phyloP scores from a whole-genome alignment of 2,329 filamentous ascomycete species.

The Arachnomyces sp. region DNA sequence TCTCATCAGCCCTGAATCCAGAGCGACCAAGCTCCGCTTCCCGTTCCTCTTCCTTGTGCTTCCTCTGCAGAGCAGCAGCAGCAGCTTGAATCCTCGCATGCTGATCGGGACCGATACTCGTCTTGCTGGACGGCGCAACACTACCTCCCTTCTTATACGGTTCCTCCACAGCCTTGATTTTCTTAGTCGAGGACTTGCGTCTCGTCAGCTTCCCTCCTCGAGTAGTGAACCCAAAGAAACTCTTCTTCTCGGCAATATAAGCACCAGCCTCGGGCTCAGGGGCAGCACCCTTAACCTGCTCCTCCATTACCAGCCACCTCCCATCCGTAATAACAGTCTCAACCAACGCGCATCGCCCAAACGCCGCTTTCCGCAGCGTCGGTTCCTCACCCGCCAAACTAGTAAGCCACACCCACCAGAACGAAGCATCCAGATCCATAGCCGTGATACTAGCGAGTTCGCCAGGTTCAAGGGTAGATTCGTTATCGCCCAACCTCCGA shows the following conservation, averaged over 20 bases:
- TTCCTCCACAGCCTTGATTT: conserved; percentile 41
- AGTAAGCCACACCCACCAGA: conserved; percentile 99
- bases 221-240: conserved; percentile 74
- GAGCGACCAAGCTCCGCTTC: conserved; percentile 43
- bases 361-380: conserved; percentile 74
- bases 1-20: conserved; percentile 46
- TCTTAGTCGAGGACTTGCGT: conserved; percentile 62
- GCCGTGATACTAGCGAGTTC: conserved; percentile 87
- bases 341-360: conserved; percentile 84
- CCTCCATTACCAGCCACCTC: conserved; percentile 90
- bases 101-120: conserved; percentile 79
- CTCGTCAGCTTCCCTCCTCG: conserved; percentile 61
- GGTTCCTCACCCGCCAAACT: conserved; percentile 90
- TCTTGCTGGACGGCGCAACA: conserved; percentile 58
- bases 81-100: conserved; percentile 90
- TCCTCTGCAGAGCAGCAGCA: conserved; percentile 70
- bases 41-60: conserved; percentile 53
- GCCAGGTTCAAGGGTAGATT: conserved; percentile 68
- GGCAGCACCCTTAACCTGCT: conserved; percentile 88
- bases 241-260: conserved; percentile 92
- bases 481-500: conserved; percentile 55
- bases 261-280: conserved; percentile 75
- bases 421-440: conserved; percentile 84
- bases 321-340: conserved; percentile 76
- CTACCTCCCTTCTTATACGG: conserved; percentile 44